Evolutionary conservation across 257 asterid genomes (phyloP), one percentile per base, ranked within the genome.

Genomic region (Petunia secreta): DNA sequence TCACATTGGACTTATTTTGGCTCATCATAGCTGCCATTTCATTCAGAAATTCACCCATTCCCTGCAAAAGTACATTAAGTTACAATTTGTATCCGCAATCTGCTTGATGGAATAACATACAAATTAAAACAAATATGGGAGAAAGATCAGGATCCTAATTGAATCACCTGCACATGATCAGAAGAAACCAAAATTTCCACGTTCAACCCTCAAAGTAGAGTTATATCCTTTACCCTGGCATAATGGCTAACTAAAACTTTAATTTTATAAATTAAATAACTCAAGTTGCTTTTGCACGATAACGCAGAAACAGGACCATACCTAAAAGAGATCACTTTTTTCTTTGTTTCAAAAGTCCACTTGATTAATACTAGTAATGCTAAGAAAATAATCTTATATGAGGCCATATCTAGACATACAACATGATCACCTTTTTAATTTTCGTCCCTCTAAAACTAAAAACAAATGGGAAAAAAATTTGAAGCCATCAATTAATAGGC

Each of bases 11-110:
- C 77, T 88, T 85, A 64, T 85, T 83, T 84, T 92, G 92, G 85
- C 74, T 85, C 98, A 94, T 94, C 97, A 94, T 91, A 15, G 87
- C 75, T 40, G 87, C 91, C 98, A 94, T 94, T 85, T 94, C 98
- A 75, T 88, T 87, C 88, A 94, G 78, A 87, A 92, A 94, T 1
- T 89, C 97, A 6, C 96, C 98, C 98, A 94, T 92, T 16, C 98
- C 98, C 98, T 94, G 91, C 90, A 89, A 71, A 63, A 79, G 2
- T 41, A 48, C 34, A 50, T 71, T 34, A 59, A 48, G 44, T 48
- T 71, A 8, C 2, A 71, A 71, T 71, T 34, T 46, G 8, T 1
- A 48, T 52, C 14, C 57, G 16, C 25, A 71, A 71, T 5, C 2
- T 48, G 62, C 44, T 37, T 71, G 7, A 48, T 48, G 44, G 44